Conservation (phyloP, 1,284 basidiomycete genomes). For the Marasmius sp. region DNA sequence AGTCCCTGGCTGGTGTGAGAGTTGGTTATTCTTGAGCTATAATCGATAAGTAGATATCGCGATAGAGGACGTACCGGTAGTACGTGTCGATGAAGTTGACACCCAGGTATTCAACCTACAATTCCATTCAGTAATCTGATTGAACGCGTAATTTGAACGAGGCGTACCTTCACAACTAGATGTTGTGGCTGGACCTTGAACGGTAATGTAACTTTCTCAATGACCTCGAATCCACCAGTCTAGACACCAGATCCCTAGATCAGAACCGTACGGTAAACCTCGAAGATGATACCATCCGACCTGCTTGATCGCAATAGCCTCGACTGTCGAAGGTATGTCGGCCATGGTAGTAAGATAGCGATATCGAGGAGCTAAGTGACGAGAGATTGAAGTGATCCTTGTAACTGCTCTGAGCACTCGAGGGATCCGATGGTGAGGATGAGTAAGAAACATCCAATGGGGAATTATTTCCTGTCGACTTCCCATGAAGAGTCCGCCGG, state of each 20-base stretch:
- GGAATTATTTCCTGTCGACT: background rate
- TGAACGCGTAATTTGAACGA: slow-evolving; percentile 12
- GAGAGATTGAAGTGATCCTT: slow-evolving; percentile 22
- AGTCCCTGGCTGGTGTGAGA: slow-evolving; percentile 48
- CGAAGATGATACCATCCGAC: slow-evolving; percentile 17
- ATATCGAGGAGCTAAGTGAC: slow-evolving; percentile 22
- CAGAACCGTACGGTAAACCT: background rate
- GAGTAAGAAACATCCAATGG: background rate
- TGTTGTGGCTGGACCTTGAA: slow-evolving; percentile 62
- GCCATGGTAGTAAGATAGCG: slow-evolving; percentile 36
- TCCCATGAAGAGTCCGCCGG: background rate
- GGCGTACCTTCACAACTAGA: slow-evolving; percentile 75
- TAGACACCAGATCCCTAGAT: slow-evolving; percentile 13
- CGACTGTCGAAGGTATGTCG: slow-evolving; percentile 46
- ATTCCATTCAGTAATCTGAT: background rate
- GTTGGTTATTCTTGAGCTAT: background rate
- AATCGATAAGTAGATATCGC: background rate
- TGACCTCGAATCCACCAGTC: slow-evolving; percentile 78
- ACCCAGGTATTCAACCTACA: slow-evolving; percentile 67
- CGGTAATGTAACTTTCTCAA: slow-evolving; percentile 56
- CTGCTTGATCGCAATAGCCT: slow-evolving; percentile 59
- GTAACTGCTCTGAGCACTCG: background rate
- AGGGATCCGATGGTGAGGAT: background rate
- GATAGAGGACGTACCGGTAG: slow-evolving; percentile 42
- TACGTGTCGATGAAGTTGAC: slow-evolving; percentile 91